Evolutionary conservation across 2,329 filamentous ascomycete species (phyloP).

Genomic region (Microcyclospora tardicrescens): DNA sequence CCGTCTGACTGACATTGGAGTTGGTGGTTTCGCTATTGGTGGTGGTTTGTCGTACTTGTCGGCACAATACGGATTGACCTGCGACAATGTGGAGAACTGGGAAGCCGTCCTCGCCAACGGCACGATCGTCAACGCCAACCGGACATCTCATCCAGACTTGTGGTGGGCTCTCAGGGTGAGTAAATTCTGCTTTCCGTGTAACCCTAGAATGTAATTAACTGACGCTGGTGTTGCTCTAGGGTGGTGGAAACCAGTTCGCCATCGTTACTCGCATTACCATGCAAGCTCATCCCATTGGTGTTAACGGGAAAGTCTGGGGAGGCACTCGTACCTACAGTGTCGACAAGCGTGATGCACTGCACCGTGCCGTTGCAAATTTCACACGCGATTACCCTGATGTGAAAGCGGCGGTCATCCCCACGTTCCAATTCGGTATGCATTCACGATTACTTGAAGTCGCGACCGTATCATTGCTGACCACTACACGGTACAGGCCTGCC

Average conservation of each 20-base stretch:
- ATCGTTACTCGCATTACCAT: constrained; percentile 11
- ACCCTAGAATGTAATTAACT: no score
- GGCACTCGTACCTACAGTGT: constrained; percentile 8
- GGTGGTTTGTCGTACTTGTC: constrained; percentile 25
- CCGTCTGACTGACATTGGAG: constrained; percentile 15
- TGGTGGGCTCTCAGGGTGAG: constrained; percentile 37
- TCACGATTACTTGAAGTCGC: constrained; percentile 9
- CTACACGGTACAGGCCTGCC: constrained; percentile 7
- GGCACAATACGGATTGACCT: constrained; percentile 11
- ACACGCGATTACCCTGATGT: constrained; percentile 45
- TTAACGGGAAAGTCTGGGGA: constrained; percentile 10
- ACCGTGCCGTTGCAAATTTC: constrained; percentile 29
- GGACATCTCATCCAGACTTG: constrained; percentile 33
- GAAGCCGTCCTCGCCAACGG: constrained; percentile 20
- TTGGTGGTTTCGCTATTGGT: constrained; percentile 17
- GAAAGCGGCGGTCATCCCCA: constrained; percentile 49
- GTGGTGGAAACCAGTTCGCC: constrained; percentile 37
- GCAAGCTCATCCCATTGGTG: constrained; percentile 11
- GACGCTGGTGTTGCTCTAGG: constrained; percentile 14
- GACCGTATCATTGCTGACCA: constrained; percentile 6
- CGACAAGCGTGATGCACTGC: constrained; percentile 6
- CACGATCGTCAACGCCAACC: constrained; percentile 31
- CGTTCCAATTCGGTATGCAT: constrained; percentile 34
- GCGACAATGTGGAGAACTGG: constrained; percentile 10
- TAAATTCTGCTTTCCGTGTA: no score